phyloP scores from a whole-genome alignment of 768 basidiomycete species.

The Rhodotorula kratochvilovae region DNA sequence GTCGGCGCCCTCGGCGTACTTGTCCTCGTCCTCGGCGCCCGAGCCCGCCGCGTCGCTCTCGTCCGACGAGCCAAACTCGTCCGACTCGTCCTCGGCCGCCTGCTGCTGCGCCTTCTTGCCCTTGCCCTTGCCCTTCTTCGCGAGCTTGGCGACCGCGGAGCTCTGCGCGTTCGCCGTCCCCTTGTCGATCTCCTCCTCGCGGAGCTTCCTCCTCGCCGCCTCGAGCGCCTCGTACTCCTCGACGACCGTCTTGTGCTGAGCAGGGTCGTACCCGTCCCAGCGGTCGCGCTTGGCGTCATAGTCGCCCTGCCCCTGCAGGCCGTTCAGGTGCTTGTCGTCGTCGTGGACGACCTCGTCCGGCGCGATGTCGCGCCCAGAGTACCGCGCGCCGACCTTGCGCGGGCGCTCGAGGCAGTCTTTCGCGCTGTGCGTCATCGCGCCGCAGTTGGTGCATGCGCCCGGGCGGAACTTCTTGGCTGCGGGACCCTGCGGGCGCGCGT shows the following conservation, averaged over 20 bases:
- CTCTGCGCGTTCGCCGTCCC: constrained; percentile 80
- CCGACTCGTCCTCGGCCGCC: constrained; percentile 79
- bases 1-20: constrained; percentile 96
- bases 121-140: constrained; percentile 61
- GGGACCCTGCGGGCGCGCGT: constrained; percentile 55
- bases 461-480: constrained; percentile 95
- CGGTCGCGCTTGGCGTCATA: constrained; percentile 95
- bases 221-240: constrained; percentile 93
- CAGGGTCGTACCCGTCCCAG: constrained; percentile 96
- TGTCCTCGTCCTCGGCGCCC: constrained; percentile 69
- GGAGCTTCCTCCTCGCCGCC: constrained; percentile 76
- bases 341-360: constrained; percentile 87
- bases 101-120: constrained; percentile 47
- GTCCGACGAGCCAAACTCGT: constrained; percentile 82
- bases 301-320: constrained; percentile 42
- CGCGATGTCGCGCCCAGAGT: constrained; percentile 79
- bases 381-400: constrained; percentile 91
- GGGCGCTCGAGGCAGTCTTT: constrained; percentile 94
- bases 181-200: constrained; percentile 97
- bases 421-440: constrained; percentile 86
- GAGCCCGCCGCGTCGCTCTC: constrained; percentile 65
- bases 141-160: constrained; percentile 87
- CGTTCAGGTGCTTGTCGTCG: constrained; percentile 55
- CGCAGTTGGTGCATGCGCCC: constrained; percentile 98
- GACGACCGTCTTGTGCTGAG: constrained; percentile 77